Percentiles rank a stretch among this genome's conserved stretches.
Evolutionary conservation across 495 filamentous ascomycete species (phyloP).

Genomic region (Pyronema domesticum): DNA sequence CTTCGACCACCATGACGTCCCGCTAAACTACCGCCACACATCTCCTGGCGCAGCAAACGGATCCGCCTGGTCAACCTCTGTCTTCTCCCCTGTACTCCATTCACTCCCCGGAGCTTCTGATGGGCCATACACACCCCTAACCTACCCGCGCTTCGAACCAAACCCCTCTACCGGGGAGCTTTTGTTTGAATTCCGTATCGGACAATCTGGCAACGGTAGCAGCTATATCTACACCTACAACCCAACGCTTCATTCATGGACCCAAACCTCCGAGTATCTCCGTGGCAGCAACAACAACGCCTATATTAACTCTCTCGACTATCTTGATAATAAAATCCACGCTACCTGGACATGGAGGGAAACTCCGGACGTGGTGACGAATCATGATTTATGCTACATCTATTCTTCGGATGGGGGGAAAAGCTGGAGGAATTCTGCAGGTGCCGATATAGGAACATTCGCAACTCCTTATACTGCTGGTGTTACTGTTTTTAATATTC

Average conservation of each 20-base stretch:
- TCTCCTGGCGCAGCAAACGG: slow-evolving; percentile 23
- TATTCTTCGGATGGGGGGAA: too few relatives aligned
- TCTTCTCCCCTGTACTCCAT: slow-evolving; percentile 35
- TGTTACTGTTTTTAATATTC: slow-evolving; percentile 28
- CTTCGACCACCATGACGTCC: slow-evolving; percentile 20
- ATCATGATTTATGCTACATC: slow-evolving; percentile 32
- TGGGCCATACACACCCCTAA: slow-evolving; percentile 26
- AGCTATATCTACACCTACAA: slow-evolving; percentile 31
- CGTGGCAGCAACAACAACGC: slow-evolving; percentile 31
- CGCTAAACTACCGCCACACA: slow-evolving; percentile 28
- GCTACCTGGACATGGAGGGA: slow-evolving; percentile 34
- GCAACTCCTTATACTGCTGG: slow-evolving; percentile 26
- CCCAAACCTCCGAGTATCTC: slow-evolving; percentile 28
- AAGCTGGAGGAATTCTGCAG: slow-evolving; percentile 29
- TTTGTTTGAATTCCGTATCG: slow-evolving; percentile 32
- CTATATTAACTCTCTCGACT: slow-evolving; percentile 30
- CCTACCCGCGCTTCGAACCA: slow-evolving; percentile 33
- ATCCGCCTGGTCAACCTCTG: slow-evolving; percentile 25
- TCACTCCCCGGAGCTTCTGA: slow-evolving; percentile 13
- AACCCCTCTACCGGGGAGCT: slow-evolving; percentile 25
- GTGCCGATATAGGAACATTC: slow-evolving; percentile 21
- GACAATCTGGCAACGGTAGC: too few relatives aligned
- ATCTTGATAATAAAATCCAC: too few relatives aligned
- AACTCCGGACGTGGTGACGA: slow-evolving; percentile 28
- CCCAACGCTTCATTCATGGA: slow-evolving; percentile 14